phyloP scores from a whole-genome alignment of 495 filamentous ascomycete genomes.

The Annulohypoxylon moriforme region DNA sequence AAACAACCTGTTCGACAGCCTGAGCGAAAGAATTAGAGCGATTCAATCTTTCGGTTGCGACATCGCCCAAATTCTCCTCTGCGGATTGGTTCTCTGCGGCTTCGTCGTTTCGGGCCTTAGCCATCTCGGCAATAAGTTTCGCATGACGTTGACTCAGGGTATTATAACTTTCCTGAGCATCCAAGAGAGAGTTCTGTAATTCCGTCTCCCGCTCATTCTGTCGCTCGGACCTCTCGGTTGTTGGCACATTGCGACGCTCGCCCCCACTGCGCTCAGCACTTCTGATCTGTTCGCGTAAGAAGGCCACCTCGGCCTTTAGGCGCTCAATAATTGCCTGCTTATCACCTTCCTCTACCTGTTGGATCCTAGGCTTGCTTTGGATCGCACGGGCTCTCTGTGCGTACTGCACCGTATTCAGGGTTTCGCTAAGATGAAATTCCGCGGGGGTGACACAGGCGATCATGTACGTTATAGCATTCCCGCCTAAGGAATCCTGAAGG shows the following conservation, averaged over 20 bases:
- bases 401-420: constrained; percentile 96
- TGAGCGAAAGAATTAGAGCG: constrained; percentile 94
- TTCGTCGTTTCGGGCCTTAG: constrained; percentile 80
- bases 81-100: constrained; percentile 60
- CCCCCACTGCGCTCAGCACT: constrained; percentile 69
- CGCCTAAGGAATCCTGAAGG: constrained; percentile 97
- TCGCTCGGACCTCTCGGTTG: constrained; percentile 80
- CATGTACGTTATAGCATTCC: constrained; percentile 99
- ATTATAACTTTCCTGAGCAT: constrained; percentile 94
- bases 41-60: constrained; percentile 87
- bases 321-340: constrained; percentile 95
- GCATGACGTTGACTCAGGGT: constrained; percentile 91
- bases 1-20: constrained; percentile 92
- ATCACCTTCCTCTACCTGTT: constrained; percentile 93
- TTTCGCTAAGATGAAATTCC: constrained; percentile 97
- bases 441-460: constrained; percentile 98
- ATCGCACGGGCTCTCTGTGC: constrained; percentile 96
- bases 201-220: constrained; percentile 87
- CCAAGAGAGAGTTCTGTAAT: constrained; percentile 92
- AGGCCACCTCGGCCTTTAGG: constrained; percentile 91
- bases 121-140: constrained; percentile 93
- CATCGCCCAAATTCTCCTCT: constrained; percentile 73
- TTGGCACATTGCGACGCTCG: constrained; percentile 66
- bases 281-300: constrained; percentile 93
- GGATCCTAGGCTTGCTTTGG: constrained; percentile 96